Base-by-base conservation (phyloP, 305 asterid species). In the Stenogyne calaminthoides region DNA sequence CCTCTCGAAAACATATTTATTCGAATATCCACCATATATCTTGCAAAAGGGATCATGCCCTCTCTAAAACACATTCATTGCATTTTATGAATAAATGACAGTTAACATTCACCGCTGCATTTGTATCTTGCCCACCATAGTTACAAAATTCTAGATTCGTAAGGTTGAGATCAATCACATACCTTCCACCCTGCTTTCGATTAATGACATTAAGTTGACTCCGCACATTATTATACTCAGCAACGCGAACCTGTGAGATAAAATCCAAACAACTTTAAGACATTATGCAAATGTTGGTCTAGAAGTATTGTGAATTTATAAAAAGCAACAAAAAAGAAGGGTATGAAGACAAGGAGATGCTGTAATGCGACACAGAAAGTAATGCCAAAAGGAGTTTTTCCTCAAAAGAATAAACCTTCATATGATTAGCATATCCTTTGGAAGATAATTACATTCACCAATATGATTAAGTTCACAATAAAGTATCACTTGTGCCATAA, bases 111-210 rank as follows among this genome's bases (percentile, higher is more conserved):
- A 22, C 66, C 6, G 16, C 36, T 37, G 67, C 63, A 74, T 63
- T 62, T 44, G 19, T 70, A 44, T 47, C 22, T 55, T 66, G 49
- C 66, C 42, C 5, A 16, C 59, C 32, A 8, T n/a, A 60, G 66
- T 58, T 57, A 55, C 56, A 36, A n/a, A 54, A 55, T 29, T 42
- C 37, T 7, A 47, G 67, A 62, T 37, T 39, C 12, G 18, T 47
- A 69, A 73, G 40, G 15, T 29, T 70, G 39, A 65, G 64, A 58
- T 68, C 20, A 69, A 67, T 25, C 66, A 68, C 76, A 71, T 85
- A 95, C 98, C 98, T 90, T 82, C 99, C 98, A 11, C 91, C 88
- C 81, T 92, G 97, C 84, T 95, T 92, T 61, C 97, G 83, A 75
- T 89, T 92, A 58, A 90, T 92, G 81, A 94, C 88, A 80, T 90